Percentiles rank a stretch among this genome's conserved stretches.
Conservation (phyloP, 2,329 filamentous ascomycete species). For the Trichoderma sp. region DNA sequence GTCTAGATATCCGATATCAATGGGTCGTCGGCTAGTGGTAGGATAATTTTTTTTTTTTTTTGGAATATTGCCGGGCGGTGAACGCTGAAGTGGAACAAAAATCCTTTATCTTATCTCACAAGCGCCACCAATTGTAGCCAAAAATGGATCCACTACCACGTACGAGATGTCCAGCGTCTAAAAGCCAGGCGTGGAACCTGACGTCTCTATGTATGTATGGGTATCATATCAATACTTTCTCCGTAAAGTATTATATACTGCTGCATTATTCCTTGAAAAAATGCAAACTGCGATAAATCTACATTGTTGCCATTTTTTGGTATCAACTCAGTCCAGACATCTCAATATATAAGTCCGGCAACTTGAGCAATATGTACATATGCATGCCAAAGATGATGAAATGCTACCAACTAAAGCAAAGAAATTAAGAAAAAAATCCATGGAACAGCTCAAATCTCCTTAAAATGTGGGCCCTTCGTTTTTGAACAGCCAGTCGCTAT, state of each 20-base stretch:
- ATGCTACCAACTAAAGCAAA: background rate
- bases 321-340: background rate
- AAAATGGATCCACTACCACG: background rate
- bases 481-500: constrained; percentile 72
- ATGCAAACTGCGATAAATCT: background rate
- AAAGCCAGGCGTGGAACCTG: background rate
- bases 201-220: background rate
- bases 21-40: constrained; percentile 14
- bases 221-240: background rate
- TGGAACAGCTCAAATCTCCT: background rate
- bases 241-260: background rate
- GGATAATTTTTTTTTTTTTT: constrained; percentile 31
- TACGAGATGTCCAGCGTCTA: background rate
- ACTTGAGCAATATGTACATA: background rate
- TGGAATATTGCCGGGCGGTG: constrained; percentile 38
- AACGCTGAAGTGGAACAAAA: constrained; percentile 11
- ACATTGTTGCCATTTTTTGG: background rate
- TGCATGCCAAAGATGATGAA: background rate
- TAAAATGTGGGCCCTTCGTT: constrained; percentile 39
- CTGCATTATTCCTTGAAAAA: background rate
- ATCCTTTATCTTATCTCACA: constrained; percentile 1
- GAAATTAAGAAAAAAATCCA: background rate
- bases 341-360: background rate
- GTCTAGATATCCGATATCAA: constrained; percentile 21
- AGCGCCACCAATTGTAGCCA: background rate